These are phyloP conservation scores for Aspergillus steynii DNA, from an alignment of 495 filamentous ascomycete genomes.

Conservation along the genomic window DNA sequence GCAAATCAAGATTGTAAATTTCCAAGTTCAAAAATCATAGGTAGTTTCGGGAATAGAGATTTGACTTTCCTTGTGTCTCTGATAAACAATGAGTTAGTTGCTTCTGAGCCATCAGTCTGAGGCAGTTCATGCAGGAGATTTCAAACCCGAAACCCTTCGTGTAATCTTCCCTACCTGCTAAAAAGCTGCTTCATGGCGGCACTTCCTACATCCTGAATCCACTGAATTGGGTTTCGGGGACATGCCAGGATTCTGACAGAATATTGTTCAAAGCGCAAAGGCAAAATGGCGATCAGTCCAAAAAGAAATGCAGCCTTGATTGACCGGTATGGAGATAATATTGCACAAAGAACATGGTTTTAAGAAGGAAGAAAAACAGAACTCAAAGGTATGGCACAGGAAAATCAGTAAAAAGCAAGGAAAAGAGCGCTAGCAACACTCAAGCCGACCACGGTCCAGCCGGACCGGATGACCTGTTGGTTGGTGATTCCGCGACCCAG, in stretches of 20 bases:
- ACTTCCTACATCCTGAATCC: neutral
- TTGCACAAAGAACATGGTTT: constrained; percentile 23
- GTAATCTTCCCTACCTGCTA: neutral
- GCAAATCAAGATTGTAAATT: neutral
- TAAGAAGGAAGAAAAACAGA: constrained; percentile 19
- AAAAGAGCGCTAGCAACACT: constrained; percentile 61
- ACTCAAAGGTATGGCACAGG: constrained; percentile 43
- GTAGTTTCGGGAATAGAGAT: neutral
- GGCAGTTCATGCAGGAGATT: neutral
- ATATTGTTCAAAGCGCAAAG: neutral
- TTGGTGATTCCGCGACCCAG: constrained; percentile 66
- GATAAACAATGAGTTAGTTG: neutral
- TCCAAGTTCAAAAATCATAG: neutral
- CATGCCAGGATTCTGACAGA: neutral
- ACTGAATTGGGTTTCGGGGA: neutral
- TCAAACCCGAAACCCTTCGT: neutral
- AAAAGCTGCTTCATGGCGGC: neutral
- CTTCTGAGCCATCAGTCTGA: neutral
- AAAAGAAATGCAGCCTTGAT: constrained; percentile 21
- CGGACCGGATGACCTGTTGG: constrained; percentile 68
- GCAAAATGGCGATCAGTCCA: neutral
- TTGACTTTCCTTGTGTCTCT: neutral
- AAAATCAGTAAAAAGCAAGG: constrained; percentile 58
- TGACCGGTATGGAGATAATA: constrained; percentile 26
- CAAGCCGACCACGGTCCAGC: constrained; percentile 72